Conservation (phyloP, 805 yeast genomes). For the Blastobotrys mokoenaii region DNA sequence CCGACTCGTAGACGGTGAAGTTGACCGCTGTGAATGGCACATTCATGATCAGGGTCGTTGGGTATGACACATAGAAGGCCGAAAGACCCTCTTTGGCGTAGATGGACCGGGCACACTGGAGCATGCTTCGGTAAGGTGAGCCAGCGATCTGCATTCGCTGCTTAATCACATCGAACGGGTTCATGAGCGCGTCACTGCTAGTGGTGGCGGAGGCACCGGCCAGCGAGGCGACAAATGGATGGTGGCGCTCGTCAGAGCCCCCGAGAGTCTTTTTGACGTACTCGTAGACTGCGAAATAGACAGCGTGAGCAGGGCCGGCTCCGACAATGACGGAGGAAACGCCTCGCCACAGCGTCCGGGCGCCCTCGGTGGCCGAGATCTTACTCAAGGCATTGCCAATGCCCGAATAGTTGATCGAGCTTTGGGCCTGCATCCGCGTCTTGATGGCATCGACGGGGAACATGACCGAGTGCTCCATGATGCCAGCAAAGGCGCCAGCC, state of each 20-base stretch:
- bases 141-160: conserved; percentile 77
- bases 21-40: conserved; percentile 93
- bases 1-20: conserved; percentile 84
- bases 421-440: conserved; percentile 79
- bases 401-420: conserved; percentile 27
- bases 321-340: conserved; percentile 86
- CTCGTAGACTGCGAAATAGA: conserved; percentile 92
- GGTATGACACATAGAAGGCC: conserved; percentile 89
- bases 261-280: conserved; percentile 54
- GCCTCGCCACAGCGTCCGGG: conserved; percentile 86
- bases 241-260: conserved; percentile 42
- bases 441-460: conserved; percentile 94
- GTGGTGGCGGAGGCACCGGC: conserved; percentile 91
- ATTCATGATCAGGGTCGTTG: conserved; percentile 85
- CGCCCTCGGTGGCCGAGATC: conserved; percentile 84
- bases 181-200: conserved; percentile 94
- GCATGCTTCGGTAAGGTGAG: conserved; percentile 19
- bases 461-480: conserved; percentile 97
- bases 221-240: conserved; percentile 72
- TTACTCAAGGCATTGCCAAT: conserved; percentile 61
- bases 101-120: conserved; percentile 22
- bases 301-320: conserved; percentile 99
- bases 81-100: conserved; percentile 36
- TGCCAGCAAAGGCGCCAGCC: conserved; percentile 99
- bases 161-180: conserved; percentile 91